Conservation (phyloP, 345 rosid species). For the Eucalyptus polyanthemos region DNA sequence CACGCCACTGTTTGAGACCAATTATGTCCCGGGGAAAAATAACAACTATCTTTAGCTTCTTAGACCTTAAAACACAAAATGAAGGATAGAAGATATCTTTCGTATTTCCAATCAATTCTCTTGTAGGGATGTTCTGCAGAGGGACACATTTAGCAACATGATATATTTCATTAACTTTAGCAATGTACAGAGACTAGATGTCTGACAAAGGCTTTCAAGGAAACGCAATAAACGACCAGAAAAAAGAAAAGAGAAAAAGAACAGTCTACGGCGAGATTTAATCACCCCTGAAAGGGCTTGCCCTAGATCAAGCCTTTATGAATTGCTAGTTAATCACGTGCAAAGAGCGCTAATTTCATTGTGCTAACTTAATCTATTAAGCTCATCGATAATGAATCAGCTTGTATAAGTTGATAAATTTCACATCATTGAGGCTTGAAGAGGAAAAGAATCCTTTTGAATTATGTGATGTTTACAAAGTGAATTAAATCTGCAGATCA, state of each 20-base stretch:
- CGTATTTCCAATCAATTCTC: too few relatives aligned
- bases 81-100: neutral
- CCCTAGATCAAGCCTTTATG: neutral
- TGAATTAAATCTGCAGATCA: neutral
- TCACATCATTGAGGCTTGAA: neutral
- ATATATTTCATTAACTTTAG: too few relatives aligned
- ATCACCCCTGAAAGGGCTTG: neutral
- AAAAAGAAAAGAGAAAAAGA: too few relatives aligned
- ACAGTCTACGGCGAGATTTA: neutral
- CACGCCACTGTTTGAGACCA: neutral
- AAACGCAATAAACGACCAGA: neutral
- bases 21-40: neutral
- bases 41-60: neutral
- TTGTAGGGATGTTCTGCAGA: too few relatives aligned
- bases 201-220: too few relatives aligned
- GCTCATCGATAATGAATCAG: neutral
- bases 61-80: neutral
- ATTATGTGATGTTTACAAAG: neutral
- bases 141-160: too few relatives aligned
- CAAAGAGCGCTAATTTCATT: neutral
- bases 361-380: neutral
- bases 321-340: neutral
- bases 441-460: neutral
- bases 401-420: neutral
- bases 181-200: too few relatives aligned